Evolutionary conservation across 768 basidiomycete genomes (phyloP).

Genomic region (Boletus rubescentipes): DNA sequence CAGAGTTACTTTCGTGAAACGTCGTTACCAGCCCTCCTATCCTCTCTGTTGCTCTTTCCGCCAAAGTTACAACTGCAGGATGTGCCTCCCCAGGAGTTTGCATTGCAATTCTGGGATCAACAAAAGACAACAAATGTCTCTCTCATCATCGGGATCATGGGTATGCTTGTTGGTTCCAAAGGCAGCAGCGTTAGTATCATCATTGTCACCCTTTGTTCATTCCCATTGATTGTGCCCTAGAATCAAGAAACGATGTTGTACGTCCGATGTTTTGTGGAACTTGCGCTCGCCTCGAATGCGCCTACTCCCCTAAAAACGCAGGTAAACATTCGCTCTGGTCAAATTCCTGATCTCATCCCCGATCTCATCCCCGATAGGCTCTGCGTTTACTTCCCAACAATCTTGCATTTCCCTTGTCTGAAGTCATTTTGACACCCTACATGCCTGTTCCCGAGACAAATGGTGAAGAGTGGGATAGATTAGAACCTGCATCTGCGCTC

Average conservation of each 20-base stretch:
- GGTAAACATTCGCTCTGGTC: constrained; percentile 44
- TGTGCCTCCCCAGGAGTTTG: constrained; percentile 81
- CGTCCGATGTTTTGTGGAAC: constrained; percentile 80
- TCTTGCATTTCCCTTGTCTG: constrained; percentile 61
- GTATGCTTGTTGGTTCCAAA: constrained; percentile 79
- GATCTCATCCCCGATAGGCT: constrained; percentile 42
- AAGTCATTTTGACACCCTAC: constrained; percentile 69
- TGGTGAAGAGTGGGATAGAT: constrained; percentile 90
- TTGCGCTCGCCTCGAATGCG: constrained; percentile 91
- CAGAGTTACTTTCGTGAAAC: constrained; percentile 98
- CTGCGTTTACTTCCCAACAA: constrained; percentile 56
- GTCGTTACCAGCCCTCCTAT: constrained; percentile 62
- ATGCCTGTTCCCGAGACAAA: constrained; percentile 78
- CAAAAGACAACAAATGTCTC: constrained; percentile 83
- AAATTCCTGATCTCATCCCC: constrained; percentile 17
- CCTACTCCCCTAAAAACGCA: constrained; percentile 86
- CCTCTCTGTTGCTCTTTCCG: constrained; percentile 71
- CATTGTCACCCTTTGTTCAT: neutral
- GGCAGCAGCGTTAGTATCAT: constrained; percentile 53
- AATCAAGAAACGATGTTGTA: constrained; percentile 56
- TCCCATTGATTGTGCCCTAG: constrained; percentile 33
- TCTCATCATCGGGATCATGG: constrained; percentile 79
- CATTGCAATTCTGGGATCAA: constrained; percentile 94
- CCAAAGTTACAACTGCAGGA: constrained; percentile 56
- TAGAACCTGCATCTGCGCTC: constrained; percentile 77